Conservation (phyloP, 495 filamentous ascomycete genomes). For the Penicillium herquei region DNA sequence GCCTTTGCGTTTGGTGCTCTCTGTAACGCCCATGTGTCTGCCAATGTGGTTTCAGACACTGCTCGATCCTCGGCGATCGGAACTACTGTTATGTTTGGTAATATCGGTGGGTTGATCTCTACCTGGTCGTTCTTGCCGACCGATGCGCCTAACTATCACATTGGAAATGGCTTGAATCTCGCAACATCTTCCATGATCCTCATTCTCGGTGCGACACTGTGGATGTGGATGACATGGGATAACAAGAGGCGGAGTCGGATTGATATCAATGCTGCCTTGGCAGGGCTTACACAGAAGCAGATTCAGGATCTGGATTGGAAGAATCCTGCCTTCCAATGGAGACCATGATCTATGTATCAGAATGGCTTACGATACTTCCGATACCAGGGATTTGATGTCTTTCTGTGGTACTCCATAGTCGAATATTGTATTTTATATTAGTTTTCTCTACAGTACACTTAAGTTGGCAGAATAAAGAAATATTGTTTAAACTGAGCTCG, state of each 20-base stretch:
- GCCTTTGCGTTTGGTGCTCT: constrained; percentile 58
- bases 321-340: constrained; percentile 69
- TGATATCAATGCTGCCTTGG: constrained; percentile 54
- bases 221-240: constrained; percentile 62
- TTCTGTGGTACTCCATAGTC: too few species aligned
- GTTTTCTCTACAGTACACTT: too few species aligned
- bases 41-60: constrained; percentile 71
- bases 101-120: constrained; percentile 67
- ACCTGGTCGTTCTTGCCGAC: constrained; percentile 68
- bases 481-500: too few species aligned
- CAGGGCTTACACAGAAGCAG: constrained; percentile 52
- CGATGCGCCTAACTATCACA: constrained; percentile 66
- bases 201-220: constrained; percentile 41
- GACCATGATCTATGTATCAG: constrained; percentile 22
- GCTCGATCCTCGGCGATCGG: constrained; percentile 65
- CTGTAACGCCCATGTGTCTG: constrained; percentile 62
- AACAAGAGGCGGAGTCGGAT: constrained; percentile 57
- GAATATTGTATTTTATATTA: too few species aligned
- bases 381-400: too few species aligned
- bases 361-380: too few species aligned
- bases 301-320: constrained; percentile 70
- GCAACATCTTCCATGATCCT: constrained; percentile 55
- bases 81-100: constrained; percentile 68
- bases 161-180: constrained; percentile 74
- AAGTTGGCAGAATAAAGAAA: too few species aligned